Evolutionary conservation across 257 asterid genomes (phyloP).

Genomic region (Solanum sitiens): DNA sequence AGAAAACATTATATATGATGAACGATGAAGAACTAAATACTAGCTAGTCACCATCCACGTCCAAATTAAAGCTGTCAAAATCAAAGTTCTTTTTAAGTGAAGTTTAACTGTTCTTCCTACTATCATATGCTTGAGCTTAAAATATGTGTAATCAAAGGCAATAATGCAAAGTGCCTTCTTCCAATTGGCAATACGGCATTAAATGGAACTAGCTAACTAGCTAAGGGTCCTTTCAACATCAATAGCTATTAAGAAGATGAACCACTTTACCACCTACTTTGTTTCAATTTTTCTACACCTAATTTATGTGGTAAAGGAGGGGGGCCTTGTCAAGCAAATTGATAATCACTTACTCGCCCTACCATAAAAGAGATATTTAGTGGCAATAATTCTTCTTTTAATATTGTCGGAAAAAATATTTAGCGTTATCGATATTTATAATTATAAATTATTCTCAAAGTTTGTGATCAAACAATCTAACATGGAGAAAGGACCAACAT

Average conservation of each 20-base stretch:
- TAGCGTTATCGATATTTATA: too few relatives aligned
- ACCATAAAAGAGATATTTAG: too few relatives aligned
- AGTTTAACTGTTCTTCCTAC: too few relatives aligned
- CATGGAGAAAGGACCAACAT: too few relatives aligned
- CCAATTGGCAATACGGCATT: not conserved
- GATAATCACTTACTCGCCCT: not conserved
- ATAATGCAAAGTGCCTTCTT: not conserved
- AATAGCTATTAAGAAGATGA: not conserved
- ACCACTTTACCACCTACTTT: not conserved
- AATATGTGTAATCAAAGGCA: not conserved
- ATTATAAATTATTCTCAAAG: not conserved
- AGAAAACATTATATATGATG: not conserved
- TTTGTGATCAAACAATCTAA: not conserved
- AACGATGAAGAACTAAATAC: not conserved
- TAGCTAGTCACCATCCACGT: not conserved
- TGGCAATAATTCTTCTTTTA: too few relatives aligned
- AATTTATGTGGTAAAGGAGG: not conserved
- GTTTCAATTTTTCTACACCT: not conserved
- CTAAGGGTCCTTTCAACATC: not conserved
- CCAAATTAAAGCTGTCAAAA: not conserved
- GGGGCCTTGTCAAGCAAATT: not conserved
- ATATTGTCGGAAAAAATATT: too few relatives aligned
- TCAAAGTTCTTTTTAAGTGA: not conserved
- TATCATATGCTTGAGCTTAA: not conserved
- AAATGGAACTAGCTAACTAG: not conserved